These are phyloP conservation scores for Stephanodiscus triporus DNA, from an alignment of 108 stramenopile genomes.

Conservation along the genomic window DNA sequence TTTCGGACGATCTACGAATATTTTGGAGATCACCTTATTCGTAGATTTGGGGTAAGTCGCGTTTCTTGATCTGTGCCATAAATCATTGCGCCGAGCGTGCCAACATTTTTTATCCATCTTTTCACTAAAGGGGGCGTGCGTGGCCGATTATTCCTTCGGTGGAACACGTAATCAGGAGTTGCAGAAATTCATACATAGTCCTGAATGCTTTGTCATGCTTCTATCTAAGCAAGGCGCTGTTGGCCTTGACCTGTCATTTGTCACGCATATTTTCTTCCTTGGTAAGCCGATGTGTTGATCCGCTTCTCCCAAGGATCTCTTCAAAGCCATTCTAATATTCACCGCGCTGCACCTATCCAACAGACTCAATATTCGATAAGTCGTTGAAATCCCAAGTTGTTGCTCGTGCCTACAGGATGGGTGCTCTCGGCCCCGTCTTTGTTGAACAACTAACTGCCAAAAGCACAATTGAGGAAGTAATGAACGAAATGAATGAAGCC, in stretches of 20 bases:
- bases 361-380: constrained; percentile 68
- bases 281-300: constrained; percentile 61
- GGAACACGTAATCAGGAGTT: constrained; percentile 59
- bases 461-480: constrained; percentile 85
- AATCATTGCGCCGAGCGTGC: not conserved
- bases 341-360: not conserved
- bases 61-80: not conserved
- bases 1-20: constrained; percentile 74
- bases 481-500: constrained; percentile 50
- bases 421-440: constrained; percentile 77
- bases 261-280: constrained; percentile 92
- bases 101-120: not conserved
- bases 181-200: constrained; percentile 61
- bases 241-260: constrained; percentile 94
- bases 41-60: constrained; percentile 59
- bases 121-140: constrained; percentile 46
- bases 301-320: too few species aligned
- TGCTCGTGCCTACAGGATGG: constrained; percentile 94
- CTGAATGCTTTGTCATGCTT: constrained; percentile 81
- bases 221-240: constrained; percentile 89
- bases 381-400: constrained; percentile 85
- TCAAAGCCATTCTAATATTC: not conserved
- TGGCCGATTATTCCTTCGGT: constrained; percentile 81
- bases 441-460: constrained; percentile 89
- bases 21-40: constrained; percentile 66